Evolutionary conservation across 352 stramenopile species (phyloP).

Genomic region (Phytophthora citricola): DNA sequence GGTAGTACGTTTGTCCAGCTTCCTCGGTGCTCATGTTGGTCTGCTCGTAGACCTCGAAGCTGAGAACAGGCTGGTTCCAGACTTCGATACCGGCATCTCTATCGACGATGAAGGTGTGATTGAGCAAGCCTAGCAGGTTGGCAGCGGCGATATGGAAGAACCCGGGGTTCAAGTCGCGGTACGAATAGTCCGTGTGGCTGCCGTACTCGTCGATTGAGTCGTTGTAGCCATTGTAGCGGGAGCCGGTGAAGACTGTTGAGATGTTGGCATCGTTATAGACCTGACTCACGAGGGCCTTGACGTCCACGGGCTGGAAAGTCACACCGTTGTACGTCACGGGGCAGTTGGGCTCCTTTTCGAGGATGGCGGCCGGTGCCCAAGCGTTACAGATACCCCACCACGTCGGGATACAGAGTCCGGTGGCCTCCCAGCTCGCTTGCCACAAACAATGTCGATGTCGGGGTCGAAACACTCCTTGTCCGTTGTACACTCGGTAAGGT

Average conservation of each 20-base stretch:
- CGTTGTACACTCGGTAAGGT: slow-evolving; percentile 16
- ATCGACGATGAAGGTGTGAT: slow-evolving; percentile 47
- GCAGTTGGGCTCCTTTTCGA: slow-evolving; percentile 40
- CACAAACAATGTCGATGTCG: slow-evolving; percentile 25
- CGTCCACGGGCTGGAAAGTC: slow-evolving; percentile 42
- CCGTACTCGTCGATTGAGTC: slow-evolving; percentile 42
- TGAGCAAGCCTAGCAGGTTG: slow-evolving; percentile 44
- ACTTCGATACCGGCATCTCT: slow-evolving; percentile 33
- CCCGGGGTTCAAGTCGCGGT: slow-evolving; percentile 44
- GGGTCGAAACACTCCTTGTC: slow-evolving; percentile 28
- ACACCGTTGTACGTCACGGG: slow-evolving; percentile 39
- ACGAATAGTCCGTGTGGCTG: slow-evolving; percentile 30
- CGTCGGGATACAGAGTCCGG: slow-evolving; percentile 40
- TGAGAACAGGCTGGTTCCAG: slow-evolving; percentile 57
- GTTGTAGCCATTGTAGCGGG: slow-evolving; percentile 27
- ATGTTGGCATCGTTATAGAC: slow-evolving; percentile 31
- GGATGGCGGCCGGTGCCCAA: slow-evolving; percentile 37
- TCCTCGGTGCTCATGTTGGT: slow-evolving; percentile 28
- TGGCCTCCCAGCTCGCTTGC: slow-evolving; percentile 19
- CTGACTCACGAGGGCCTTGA: slow-evolving; percentile 40
- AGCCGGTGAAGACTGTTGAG: slow-evolving; percentile 37
- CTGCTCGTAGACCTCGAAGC: slow-evolving; percentile 42
- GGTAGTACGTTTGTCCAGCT: slow-evolving; percentile 34
- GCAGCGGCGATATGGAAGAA: slow-evolving; percentile 45
- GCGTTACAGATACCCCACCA: slow-evolving; percentile 48